Percentiles rank a stretch among this genome's conserved stretches.
These are phyloP conservation scores for Taphrina pruni DNA, from an alignment of 1,139 yeast species.

Conservation along the genomic window DNA sequence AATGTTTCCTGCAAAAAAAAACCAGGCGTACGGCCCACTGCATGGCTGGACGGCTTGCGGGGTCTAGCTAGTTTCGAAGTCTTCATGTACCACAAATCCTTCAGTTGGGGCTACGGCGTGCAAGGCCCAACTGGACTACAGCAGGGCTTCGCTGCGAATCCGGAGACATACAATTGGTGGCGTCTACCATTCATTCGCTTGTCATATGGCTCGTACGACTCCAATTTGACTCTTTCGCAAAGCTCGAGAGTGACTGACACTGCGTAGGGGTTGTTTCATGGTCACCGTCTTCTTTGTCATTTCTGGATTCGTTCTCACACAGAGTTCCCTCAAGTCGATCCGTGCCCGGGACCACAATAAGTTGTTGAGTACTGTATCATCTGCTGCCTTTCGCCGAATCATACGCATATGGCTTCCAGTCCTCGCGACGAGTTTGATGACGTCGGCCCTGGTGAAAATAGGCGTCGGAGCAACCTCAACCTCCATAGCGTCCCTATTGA, in stretches of 20 bases:
- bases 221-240: not conserved
- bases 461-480: too few relatives aligned
- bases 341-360: conserved; percentile 6
- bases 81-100: too few relatives aligned
- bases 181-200: conserved; percentile 24
- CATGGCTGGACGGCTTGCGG: too few relatives aligned
- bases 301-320: conserved; percentile 31
- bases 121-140: too few relatives aligned
- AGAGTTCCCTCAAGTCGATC: conserved; percentile 10
- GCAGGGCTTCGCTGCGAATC: too few relatives aligned
- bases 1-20: too few relatives aligned
- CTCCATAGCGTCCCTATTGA: not conserved
- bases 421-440: not conserved
- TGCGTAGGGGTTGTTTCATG: conserved; percentile 11
- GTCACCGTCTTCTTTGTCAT: conserved; percentile 34
- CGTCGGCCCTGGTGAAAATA: too few relatives aligned
- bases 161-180: conserved; percentile 19
- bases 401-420: conserved; percentile 22
- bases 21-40: too few relatives aligned
- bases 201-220: not conserved
- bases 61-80: too few relatives aligned
- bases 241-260: conserved; percentile 2
- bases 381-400: conserved; percentile 23
- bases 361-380: conserved; percentile 4
- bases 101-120: too few relatives aligned